Evolutionary conservation across 2,329 filamentous ascomycete genomes (phyloP), one percentile per base, ranked within the genome.

Genomic region (Ilyonectria sp.): DNA sequence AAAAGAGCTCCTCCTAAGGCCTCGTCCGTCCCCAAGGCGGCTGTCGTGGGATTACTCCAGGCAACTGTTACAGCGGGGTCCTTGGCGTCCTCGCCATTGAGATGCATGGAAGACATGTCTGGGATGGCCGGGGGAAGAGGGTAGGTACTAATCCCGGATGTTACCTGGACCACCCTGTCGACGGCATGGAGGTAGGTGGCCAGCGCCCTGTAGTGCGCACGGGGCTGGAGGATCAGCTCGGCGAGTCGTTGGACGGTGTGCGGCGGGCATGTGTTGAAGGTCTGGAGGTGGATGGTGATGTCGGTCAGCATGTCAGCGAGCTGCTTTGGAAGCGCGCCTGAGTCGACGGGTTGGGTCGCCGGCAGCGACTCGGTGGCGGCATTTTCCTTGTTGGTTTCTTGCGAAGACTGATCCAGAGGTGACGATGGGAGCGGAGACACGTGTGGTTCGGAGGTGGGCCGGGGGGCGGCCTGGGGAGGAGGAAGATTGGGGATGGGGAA

Each of bases 161-260:
- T 97, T 63, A 99, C 96, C 63, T 93, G 94, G 26, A 98, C 90
- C 23, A 97, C 92, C 63, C 96, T 92, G 79, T 98, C 94, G 55
- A 98, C 88, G 3, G 96, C 96, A 74, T 96, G 93, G 11, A 99
- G 89, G 79, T 96, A 99, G 11, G 94, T 88, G 1, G 93, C 90
- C 3, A 98, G 87, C 60, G 91, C 92, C 68, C 89, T 90, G 83
- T 98, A 98, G 81, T 97, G 93, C 62, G 87, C 86, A 67, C 86
- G 91, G 1, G 96, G 96, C 29, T 86, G 82, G 40, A 97, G 85
- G 5, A 97, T 85, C 33, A 98, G 91, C 84, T 99, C 96, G 23
- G 94, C 90, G 23, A 99, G 88, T 44, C 96, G 92, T 82, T 99
- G 96, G 69, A 98, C 89, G 3, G 96, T 98, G 79, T 98, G 94